These are phyloP conservation scores for Zizania palustris DNA, from an alignment of 202 grass and related monocot genomes.

Conservation along the genomic window DNA sequence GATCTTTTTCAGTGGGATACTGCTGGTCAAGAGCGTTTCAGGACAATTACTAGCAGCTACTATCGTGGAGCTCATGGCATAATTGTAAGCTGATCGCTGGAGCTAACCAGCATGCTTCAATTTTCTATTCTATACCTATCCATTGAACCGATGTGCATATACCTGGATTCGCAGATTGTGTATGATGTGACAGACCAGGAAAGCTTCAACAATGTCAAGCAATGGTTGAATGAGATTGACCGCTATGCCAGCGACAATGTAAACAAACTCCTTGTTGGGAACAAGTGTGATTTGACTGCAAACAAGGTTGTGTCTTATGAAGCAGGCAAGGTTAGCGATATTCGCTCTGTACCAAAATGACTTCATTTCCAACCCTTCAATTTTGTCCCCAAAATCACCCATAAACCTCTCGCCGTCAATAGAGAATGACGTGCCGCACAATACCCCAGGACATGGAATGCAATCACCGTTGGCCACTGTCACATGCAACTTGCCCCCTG, in stretches of 20 bases:
- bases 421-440: no score
- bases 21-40: conserved; percentile 79
- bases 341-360: no score
- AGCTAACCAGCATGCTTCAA: neutral
- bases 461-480: no score
- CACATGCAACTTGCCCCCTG: no score
- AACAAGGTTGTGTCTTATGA: conserved; percentile 76
- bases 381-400: no score
- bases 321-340: conserved; percentile 57
- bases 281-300: conserved; percentile 67
- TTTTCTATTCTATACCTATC: neutral
- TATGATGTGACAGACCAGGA: conserved; percentile 78
- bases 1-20: conserved; percentile 61
- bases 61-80: conserved; percentile 77
- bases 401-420: no score
- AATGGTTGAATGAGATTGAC: conserved; percentile 80
- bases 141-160: no score
- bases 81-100: conserved; percentile 49
- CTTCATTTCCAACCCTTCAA: no score
- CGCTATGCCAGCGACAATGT: conserved; percentile 82
- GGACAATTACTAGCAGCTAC: conserved; percentile 83
- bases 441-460: no score
- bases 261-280: conserved; percentile 81
- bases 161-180: conserved; percentile 51
- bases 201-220: conserved; percentile 84